Evolutionary conservation across 208 protist genomes (phyloP).

Genomic region (Trypanosomatidae sp.): DNA sequence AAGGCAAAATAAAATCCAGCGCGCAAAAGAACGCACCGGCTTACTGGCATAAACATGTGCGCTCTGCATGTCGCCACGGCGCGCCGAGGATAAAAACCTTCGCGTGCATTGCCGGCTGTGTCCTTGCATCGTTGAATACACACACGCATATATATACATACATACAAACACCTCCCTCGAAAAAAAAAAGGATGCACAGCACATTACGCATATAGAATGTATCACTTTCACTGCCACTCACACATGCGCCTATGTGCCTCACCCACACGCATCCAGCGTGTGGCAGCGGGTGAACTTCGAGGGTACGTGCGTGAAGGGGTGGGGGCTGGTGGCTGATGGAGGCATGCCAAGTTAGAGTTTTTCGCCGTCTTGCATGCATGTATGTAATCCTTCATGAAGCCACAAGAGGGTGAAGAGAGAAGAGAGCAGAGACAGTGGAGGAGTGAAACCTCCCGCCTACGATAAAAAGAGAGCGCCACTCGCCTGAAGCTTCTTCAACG

Average conservation of each 20-base stretch:
- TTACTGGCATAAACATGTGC: neutral
- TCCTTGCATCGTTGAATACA: neutral
- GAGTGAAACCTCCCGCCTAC: neutral
- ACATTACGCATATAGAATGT: neutral
- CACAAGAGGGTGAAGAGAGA: neutral
- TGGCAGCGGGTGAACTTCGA: neutral
- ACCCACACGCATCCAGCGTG: neutral
- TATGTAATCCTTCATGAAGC: neutral
- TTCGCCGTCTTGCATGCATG: too few species aligned
- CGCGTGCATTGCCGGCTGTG: neutral
- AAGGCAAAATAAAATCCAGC: neutral
- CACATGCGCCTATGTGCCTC: neutral
- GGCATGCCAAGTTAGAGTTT: neutral
- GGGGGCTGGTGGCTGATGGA: too few species aligned
- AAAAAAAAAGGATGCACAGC: neutral
- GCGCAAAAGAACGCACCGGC: neutral
- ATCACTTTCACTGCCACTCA: neutral
- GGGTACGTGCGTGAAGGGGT: too few species aligned
- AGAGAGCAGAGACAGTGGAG: neutral
- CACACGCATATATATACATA: neutral
- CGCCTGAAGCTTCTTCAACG: constrained; percentile 47
- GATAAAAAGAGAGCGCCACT: constrained; percentile 69
- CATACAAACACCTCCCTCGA: neutral
- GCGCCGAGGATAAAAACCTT: neutral
- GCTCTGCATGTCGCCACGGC: neutral